Percentiles rank a stretch among this genome's conserved stretches.
These are phyloP conservation scores for Jaapia argillacea DNA, from an alignment of 768 basidiomycete genomes.

Conservation along the genomic window DNA sequence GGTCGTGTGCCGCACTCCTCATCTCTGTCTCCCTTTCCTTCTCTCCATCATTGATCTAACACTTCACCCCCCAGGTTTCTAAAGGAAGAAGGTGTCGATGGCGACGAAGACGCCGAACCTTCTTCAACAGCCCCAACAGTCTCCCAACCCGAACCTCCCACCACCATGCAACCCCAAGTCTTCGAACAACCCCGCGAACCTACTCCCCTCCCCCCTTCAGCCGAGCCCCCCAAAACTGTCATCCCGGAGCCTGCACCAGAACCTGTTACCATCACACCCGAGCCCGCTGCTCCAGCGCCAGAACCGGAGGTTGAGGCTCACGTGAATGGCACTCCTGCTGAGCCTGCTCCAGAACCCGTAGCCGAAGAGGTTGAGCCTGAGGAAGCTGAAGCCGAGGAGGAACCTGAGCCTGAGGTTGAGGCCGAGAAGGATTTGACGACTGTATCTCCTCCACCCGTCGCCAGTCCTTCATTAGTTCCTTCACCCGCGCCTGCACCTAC, in stretches of 20 bases:
- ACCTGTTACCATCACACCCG: constrained; percentile 20
- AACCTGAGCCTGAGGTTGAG: constrained; percentile 17
- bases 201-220: constrained; percentile 19
- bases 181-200: constrained; percentile 24
- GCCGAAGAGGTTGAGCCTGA: constrained; percentile 16
- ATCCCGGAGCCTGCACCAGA: constrained; percentile 13
- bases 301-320: constrained; percentile 16
- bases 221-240: constrained; percentile 17
- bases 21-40: no score
- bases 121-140: constrained; percentile 24
- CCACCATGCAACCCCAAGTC: constrained; percentile 7
- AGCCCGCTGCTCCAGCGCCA: constrained; percentile 23
- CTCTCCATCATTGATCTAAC: no score
- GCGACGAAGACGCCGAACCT: constrained; percentile 36
- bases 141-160: constrained; percentile 14
- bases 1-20: no score
- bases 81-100: constrained; percentile 86
- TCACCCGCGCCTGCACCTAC: constrained; percentile 16
- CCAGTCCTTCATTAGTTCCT: constrained; percentile 17
- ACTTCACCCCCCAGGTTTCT: no score
- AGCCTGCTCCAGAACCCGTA: constrained; percentile 10
- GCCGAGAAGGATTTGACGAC: constrained; percentile 15
- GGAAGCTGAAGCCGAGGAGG: constrained; percentile 9
- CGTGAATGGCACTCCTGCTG: constrained; percentile 16
- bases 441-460: constrained; percentile 17